Percentiles rank a stretch among this genome's conserved stretches.
phyloP scores from a whole-genome alignment of 257 asterid genomes.

The Asclepias syriaca region DNA sequence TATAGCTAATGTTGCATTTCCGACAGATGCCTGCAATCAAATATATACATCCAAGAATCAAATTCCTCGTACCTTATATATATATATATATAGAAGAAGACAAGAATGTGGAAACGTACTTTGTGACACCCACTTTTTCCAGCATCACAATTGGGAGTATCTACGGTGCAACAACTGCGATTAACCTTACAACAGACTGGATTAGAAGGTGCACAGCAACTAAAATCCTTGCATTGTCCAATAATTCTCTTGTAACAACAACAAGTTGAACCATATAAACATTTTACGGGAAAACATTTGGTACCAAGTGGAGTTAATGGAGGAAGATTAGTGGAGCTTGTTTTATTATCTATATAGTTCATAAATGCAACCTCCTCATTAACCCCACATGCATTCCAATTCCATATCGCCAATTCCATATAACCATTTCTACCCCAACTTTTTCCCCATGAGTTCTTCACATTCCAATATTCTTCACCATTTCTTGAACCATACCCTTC shows the following conservation, averaged over 20 bases:
- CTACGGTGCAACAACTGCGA: slow-evolving; percentile 61
- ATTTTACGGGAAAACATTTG: no score
- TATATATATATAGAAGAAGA: not conserved
- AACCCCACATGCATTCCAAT: no score
- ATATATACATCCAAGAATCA: no score
- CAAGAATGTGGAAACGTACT: slow-evolving; percentile 21
- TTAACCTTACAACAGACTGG: slow-evolving; percentile 74
- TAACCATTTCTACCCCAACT: slow-evolving; percentile 46
- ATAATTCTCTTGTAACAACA: slow-evolving; percentile 11
- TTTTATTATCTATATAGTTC: no score
- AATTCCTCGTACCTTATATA: no score
- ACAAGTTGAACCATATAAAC: no score
- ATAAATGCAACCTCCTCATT: no score
- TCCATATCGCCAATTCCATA: no score
- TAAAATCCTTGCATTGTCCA: slow-evolving; percentile 65
- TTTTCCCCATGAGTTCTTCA: slow-evolving; percentile 45
- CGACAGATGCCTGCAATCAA: slow-evolving; percentile 44
- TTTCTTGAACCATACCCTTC: no score
- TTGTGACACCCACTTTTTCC: slow-evolving; percentile 49
- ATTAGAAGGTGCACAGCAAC: not conserved
- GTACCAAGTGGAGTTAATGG: slow-evolving; percentile 16
- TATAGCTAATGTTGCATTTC: slow-evolving; percentile 35
- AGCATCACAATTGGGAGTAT: slow-evolving; percentile 71
- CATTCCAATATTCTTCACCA: no score
- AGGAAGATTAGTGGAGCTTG: no score